phyloP scores from a whole-genome alignment of 495 filamentous ascomycete genomes.

The Lasiosphaeria ovina region DNA sequence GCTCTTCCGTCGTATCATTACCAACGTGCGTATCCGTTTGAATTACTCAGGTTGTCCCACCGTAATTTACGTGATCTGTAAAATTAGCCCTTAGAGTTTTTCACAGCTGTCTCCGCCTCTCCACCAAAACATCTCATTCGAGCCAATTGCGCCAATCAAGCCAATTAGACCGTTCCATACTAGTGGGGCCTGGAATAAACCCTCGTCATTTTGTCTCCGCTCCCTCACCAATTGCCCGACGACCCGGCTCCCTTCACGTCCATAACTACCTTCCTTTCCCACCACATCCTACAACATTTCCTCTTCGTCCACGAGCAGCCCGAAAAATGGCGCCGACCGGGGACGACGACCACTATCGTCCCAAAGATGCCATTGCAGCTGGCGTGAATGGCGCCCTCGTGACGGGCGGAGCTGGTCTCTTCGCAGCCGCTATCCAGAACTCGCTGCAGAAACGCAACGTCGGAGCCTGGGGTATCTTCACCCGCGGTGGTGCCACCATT shows the following conservation, averaged over 20 bases:
- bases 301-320: conserved; percentile 40
- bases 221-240: conserved; percentile 10
- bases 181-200: too few relatives aligned
- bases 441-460: conserved; percentile 77
- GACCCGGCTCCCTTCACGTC: conserved; percentile 13
- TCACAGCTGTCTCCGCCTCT: too few relatives aligned
- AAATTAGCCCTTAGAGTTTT: too few relatives aligned
- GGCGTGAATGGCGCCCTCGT: conserved; percentile 63
- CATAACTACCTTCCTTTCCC: conserved; percentile 9
- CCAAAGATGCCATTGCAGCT: conserved; percentile 71
- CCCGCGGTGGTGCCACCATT: conserved; percentile 47
- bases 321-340: conserved; percentile 42
- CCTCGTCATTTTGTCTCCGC: background rate
- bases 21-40: too few relatives aligned
- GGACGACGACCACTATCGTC: conserved; percentile 58
- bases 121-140: too few relatives aligned
- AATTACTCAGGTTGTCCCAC: too few relatives aligned
- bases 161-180: too few relatives aligned
- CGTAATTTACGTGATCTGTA: too few relatives aligned
- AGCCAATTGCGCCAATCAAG: too few relatives aligned
- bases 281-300: background rate
- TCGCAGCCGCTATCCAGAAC: conserved; percentile 79
- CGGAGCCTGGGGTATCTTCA: conserved; percentile 72
- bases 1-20: too few relatives aligned
- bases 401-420: conserved; percentile 64